Evolutionary conservation across 192 early-diverging fungal genomes (phyloP), one percentile per base, ranked within the genome.

Genomic region (Podila minutissima): DNA sequence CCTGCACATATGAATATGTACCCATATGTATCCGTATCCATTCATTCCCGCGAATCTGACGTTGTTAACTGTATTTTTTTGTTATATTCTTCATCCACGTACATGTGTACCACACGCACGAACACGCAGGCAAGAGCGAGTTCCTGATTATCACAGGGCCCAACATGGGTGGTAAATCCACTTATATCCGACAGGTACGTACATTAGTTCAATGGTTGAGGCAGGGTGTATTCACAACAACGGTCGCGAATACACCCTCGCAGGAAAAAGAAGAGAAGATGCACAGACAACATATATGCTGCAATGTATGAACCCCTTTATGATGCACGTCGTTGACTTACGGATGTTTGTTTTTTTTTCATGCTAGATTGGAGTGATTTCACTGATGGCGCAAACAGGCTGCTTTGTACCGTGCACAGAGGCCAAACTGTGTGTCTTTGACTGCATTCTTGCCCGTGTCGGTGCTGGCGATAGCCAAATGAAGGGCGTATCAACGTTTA

Each of bases 111-210:
- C 41, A 37, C 35, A 37, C 35, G 35, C 35, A 37, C 35, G 33
- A 37, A 37, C 35, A 37, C 35, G 35, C 20, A 55, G 89, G 76
- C 72, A 67, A 84, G 28, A 87, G 86, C 5, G 91, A 92, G 72
- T 97, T 98, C 69, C 88, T 91, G 33, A 95, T 99, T 46, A 97
- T 99, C 59, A 97, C 96, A 0, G 97, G 97, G 0, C 97, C 97
- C 19, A 99, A 99, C 83, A 99, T 99, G 97, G 96, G 97, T 68
- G 97, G 97, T 50, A 99, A 99, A 81, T 97, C 95, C 10, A 99
- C 97, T 0, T 99, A 96, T 79, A 98, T 98, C 69, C 88, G 97
- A 17, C 96, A 97, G 86, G 91, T 93, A 77, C 75, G 22, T 48
- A 37, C 35, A 4, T 17, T 31, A 33, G 24, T 1, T 60, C 9